Evolutionary conservation across 768 basidiomycete species (phyloP).

Genomic region (Termitomyces sp.): DNA sequence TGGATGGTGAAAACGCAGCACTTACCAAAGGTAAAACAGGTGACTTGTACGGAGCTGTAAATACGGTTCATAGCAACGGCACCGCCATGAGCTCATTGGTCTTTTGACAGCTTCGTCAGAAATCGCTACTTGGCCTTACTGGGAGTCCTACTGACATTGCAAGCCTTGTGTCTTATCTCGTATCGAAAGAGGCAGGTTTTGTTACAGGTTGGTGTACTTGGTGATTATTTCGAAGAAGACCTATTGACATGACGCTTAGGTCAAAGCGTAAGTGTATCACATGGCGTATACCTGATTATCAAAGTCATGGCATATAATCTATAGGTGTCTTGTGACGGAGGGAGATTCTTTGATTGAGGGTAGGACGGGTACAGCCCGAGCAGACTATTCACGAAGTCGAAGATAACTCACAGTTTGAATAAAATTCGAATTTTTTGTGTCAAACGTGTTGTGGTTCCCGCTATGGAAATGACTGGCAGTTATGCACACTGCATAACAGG

Average conservation of each 20-base stretch:
- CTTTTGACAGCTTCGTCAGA: constrained; percentile 3
- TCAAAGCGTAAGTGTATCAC: background rate
- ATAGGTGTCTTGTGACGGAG: background rate
- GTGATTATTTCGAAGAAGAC: background rate
- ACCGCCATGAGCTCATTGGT: background rate
- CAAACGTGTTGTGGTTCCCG: too few relatives aligned
- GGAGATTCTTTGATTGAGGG: background rate
- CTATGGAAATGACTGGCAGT: too few relatives aligned
- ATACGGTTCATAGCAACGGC: background rate
- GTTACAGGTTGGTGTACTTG: constrained; percentile 17
- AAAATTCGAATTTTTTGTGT: too few relatives aligned
- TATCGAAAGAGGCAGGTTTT: constrained; percentile 23
- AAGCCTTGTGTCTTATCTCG: constrained; percentile 29
- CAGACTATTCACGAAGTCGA: too few relatives aligned
- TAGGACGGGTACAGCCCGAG: background rate
- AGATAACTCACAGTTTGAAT: too few relatives aligned
- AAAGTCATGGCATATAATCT: background rate
- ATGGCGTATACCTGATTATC: background rate
- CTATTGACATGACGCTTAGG: background rate
- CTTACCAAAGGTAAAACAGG: background rate
- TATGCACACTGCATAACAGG: too few relatives aligned
- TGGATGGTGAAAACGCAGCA: background rate
- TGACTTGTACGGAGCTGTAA: background rate
- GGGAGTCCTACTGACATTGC: constrained; percentile 26
- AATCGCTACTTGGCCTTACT: constrained; percentile 5